phyloP scores from a whole-genome alignment of 768 basidiomycete genomes.

The Macrolepiota albuminosa region DNA sequence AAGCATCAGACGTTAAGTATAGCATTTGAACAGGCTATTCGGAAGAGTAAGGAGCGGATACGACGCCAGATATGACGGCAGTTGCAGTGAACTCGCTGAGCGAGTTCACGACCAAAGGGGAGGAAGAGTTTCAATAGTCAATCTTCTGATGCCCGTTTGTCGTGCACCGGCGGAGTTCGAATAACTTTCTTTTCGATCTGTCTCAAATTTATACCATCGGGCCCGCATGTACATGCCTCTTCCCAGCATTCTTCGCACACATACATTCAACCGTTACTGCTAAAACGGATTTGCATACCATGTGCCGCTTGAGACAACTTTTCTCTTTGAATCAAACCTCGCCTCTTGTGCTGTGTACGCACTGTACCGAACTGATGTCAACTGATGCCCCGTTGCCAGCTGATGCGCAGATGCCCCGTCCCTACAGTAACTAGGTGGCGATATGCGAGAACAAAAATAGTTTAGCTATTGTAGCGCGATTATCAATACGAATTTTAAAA shows the following conservation, averaged over 20 bases:
- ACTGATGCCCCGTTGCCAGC: background rate
- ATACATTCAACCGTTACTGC: background rate
- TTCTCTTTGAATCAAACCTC: background rate
- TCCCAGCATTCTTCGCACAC: background rate
- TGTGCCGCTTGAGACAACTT: no score
- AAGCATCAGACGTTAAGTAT: slow-evolving; percentile 87
- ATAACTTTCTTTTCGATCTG: background rate
- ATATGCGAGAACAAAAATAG: background rate
- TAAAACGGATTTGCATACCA: background rate
- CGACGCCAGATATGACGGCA: slow-evolving; percentile 31
- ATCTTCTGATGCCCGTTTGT: slow-evolving; percentile 9
- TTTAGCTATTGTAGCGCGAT: background rate
- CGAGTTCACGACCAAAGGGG: slow-evolving; percentile 11
- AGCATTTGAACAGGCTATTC: slow-evolving; percentile 47
- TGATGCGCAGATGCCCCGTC: no score
- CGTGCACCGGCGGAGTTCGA: background rate
- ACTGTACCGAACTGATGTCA: background rate
- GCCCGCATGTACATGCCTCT: background rate
- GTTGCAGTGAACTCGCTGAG: slow-evolving; percentile 12
- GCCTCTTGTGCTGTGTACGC: background rate
- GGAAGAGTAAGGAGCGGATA: slow-evolving; percentile 34
- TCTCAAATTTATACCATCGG: background rate
- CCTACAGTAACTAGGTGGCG: no score
- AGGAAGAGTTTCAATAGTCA: slow-evolving; percentile 3
- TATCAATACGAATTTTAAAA: background rate